phyloP scores from a whole-genome alignment of 805 yeast species.

The Pichia pseudocactophila region DNA sequence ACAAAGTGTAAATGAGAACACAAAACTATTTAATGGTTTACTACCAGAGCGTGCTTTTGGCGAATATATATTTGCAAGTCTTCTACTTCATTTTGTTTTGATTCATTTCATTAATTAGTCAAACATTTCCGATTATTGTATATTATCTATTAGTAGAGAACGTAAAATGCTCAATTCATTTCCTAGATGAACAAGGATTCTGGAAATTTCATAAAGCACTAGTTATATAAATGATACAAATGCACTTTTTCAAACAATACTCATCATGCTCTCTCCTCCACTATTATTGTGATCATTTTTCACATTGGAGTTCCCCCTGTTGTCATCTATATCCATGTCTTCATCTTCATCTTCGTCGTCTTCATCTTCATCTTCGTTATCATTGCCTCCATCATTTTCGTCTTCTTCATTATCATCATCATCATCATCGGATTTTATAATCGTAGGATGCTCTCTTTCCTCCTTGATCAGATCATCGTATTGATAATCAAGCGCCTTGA shows the following conservation, averaged over 20 bases:
- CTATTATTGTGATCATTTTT: constrained; percentile 15
- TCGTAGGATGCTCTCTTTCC: neutral
- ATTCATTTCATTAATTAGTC: constrained; percentile 79
- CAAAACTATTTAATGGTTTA: constrained; percentile 18
- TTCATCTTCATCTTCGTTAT: constrained; percentile 13
- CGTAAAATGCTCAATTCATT: too few species aligned
- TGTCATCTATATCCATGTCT: constrained; percentile 3
- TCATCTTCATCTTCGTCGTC: constrained; percentile 9
- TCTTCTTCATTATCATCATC: constrained; percentile 12
- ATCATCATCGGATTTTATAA: constrained; percentile 9
- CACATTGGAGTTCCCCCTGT: constrained; percentile 6
- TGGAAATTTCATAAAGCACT: neutral
- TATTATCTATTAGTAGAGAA: too few species aligned
- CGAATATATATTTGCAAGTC: constrained; percentile 80
- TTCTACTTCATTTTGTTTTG: constrained; percentile 80
- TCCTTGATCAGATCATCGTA: constrained; percentile 5
- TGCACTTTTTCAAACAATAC: constrained; percentile 16
- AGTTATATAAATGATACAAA: too few species aligned
- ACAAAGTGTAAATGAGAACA: constrained; percentile 38
- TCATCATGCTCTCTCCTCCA: constrained; percentile 29
- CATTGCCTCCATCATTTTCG: constrained; percentile 7
- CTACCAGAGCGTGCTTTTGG: constrained; percentile 59
- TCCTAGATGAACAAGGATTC: neutral
- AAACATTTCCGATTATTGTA: too few species aligned
- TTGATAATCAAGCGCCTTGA: constrained; percentile 16